Conservation (phyloP, 805 yeast species). For the Yarrowia hollandica region DNA sequence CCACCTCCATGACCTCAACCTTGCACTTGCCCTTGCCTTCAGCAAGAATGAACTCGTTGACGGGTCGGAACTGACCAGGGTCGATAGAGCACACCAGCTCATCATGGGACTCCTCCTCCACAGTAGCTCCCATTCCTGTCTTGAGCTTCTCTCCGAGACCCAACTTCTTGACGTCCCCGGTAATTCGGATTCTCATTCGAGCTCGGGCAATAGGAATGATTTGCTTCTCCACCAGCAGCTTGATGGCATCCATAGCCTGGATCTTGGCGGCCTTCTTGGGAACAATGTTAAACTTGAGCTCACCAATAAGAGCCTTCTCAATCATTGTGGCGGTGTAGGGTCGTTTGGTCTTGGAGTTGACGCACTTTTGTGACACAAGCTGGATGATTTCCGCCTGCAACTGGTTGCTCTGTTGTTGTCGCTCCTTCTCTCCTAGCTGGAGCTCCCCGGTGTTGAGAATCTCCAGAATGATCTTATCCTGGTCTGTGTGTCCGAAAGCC, state of each 20-base stretch:
- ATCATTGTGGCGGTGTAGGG: conserved; percentile 95
- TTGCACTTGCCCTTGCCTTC: conserved; percentile 59
- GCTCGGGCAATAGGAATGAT: conserved; percentile 93
- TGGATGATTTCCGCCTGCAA: conserved; percentile 79
- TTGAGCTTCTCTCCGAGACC: conserved; percentile 45
- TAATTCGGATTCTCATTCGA: conserved; percentile 80
- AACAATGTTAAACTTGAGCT: conserved; percentile 71
- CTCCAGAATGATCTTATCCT: conserved; percentile 72
- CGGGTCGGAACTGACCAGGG: conserved; percentile 75
- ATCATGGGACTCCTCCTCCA: conserved; percentile 44
- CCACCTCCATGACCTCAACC: conserved; percentile 84
- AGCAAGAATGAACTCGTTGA: conserved; percentile 61
- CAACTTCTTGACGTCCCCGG: conserved; percentile 51
- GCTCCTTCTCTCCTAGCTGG: conserved; percentile 90
- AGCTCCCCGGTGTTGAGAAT: conserved; percentile 90
- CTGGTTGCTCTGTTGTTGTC: conserved; percentile 71
- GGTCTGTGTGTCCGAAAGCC: conserved; percentile 73
- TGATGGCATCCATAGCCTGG: conserved; percentile 91
- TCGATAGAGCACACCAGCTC: conserved; percentile 71
- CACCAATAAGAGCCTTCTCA: conserved; percentile 74
- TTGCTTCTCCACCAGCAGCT: conserved; percentile 70
- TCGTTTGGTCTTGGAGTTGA: conserved; percentile 84
- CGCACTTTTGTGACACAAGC: conserved; percentile 83
- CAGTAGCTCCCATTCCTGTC: conserved; percentile 46
- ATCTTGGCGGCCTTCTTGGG: conserved; percentile 74